A percentile compares a stretch with the other conserved stretches of the same genome.
phyloP scores from a whole-genome alignment of 202 grass and related monocot species.

The Eragrostis tef region DNA sequence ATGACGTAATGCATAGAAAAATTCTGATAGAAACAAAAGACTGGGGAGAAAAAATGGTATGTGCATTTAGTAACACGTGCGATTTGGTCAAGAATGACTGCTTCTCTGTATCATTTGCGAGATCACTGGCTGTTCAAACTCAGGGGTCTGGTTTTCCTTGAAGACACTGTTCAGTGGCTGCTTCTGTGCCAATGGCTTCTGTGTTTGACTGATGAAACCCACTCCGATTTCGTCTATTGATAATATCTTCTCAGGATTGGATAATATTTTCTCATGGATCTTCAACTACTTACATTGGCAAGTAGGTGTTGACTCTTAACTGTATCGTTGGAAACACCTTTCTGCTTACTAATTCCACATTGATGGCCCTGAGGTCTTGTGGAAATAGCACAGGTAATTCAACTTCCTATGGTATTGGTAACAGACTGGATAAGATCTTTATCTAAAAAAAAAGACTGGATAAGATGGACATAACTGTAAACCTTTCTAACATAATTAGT shows the following conservation, averaged over 20 bases:
- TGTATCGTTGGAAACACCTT: neutral
- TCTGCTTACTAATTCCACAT: neutral
- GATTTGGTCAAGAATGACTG: neutral
- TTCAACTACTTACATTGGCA: neutral
- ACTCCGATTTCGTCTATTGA: neutral
- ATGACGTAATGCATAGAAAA: neutral
- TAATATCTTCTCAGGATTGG: conserved; percentile 1
- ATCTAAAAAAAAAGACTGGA: no score
- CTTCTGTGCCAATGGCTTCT: neutral
- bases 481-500: neutral
- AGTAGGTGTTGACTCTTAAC: neutral
- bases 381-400: conserved; percentile 17
- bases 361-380: neutral
- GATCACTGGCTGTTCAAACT: neutral
- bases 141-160: neutral
- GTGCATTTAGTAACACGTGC: neutral
- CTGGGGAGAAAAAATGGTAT: neutral
- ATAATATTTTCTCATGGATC: conserved; percentile 2
- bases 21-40: neutral
- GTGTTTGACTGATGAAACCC: neutral
- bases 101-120: neutral
- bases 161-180: neutral
- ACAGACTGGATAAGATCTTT: conserved; percentile 15
- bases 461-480: conserved; percentile 4
- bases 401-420: neutral